Evolutionary conservation across 2,329 filamentous ascomycete species (phyloP).

Genomic region (Lachnellula occidentalis): DNA sequence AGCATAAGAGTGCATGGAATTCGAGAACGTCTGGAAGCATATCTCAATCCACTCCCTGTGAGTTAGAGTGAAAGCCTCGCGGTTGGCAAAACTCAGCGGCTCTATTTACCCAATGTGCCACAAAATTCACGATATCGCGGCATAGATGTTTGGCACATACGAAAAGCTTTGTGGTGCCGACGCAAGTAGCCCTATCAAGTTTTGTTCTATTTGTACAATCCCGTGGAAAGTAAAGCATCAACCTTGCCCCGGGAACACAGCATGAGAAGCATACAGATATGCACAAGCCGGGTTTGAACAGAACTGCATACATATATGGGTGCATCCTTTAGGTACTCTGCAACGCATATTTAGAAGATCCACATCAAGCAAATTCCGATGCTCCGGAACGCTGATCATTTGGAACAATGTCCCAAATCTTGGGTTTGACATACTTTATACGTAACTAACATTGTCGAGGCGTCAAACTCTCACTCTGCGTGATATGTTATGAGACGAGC

Average conservation of each 20-base stretch:
- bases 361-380: not conserved
- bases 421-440: not conserved
- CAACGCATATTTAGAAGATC: not conserved
- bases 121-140: constrained; percentile 16
- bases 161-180: constrained; percentile 6
- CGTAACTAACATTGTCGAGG: not conserved
- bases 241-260: not conserved
- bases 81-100: constrained; percentile 1
- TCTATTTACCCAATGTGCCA: constrained; percentile 19
- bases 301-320: constrained; percentile 7
- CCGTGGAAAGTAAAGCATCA: not conserved
- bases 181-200: constrained; percentile 6
- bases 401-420: not conserved
- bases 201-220: constrained; percentile 10
- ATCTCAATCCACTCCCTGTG: not conserved
- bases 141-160: constrained; percentile 18
- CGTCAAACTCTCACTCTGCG: not conserved
- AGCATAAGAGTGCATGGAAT: not conserved
- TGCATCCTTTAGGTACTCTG: constrained; percentile 11
- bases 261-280: not conserved
- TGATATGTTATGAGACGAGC: not conserved
- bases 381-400: not conserved
- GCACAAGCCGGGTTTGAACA: not conserved
- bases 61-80: not conserved
- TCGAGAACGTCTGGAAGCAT: not conserved